phyloP scores from a whole-genome alignment of 106 monocot genomes.

The Dendrobium chrysotoxum region DNA sequence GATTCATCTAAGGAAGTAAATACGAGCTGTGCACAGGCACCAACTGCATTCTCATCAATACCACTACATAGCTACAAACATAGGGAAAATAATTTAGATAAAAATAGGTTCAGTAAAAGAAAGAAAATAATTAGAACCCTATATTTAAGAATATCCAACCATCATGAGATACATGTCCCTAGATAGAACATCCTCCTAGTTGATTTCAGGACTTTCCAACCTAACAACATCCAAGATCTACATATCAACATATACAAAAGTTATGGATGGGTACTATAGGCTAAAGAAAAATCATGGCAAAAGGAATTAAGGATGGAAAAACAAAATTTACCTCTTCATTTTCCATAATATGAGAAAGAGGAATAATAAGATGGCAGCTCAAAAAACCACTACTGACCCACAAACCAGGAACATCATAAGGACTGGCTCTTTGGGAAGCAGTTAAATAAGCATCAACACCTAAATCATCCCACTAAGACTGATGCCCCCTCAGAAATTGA shows the following conservation, averaged over 20 bases:
- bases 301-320: not conserved
- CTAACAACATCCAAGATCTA: constrained; percentile 79
- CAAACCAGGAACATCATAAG: constrained; percentile 43
- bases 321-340: constrained; percentile 57
- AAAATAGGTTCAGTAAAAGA: not conserved
- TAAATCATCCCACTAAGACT: constrained; percentile 79
- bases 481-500: constrained; percentile 70
- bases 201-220: constrained; percentile 55
- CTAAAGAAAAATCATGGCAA: not conserved
- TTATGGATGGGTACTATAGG: not conserved
- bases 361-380: constrained; percentile 63
- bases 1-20: constrained; percentile 91
- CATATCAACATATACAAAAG: not conserved
- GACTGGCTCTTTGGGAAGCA: constrained; percentile 48
- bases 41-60: constrained; percentile 56
- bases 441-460: constrained; percentile 65
- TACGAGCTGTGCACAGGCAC: constrained; percentile 66
- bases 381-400: constrained; percentile 35
- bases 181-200: constrained; percentile 50
- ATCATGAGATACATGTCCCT: constrained; percentile 68
- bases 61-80: constrained; percentile 60
- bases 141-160: constrained; percentile 23
- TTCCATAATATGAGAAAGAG: constrained; percentile 71
- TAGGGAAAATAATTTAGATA: not conserved
- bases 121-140: not conserved